Evolutionary conservation across 768 basidiomycete species (phyloP), one percentile per base, ranked within the genome.

Genomic region (Paxillus involutus): DNA sequence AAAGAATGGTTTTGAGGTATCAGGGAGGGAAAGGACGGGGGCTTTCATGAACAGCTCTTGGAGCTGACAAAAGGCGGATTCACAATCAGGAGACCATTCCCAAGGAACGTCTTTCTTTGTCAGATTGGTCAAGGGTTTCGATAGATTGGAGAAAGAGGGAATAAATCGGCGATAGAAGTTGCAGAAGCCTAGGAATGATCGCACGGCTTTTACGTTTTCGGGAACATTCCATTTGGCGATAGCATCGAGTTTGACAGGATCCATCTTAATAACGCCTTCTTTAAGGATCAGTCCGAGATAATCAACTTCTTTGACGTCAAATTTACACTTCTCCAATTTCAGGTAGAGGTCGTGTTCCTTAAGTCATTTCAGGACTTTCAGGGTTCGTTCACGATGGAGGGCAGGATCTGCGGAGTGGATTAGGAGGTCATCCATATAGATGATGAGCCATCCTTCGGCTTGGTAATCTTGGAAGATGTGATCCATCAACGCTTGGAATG

Each of bases 241-340:
- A 3, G 68, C 68, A 8, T 64, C 29, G 0, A 78, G 30, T 56
- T 80, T 80, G 2, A 49, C 53, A 1, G 68, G 66, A 53, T 75
- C 68, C 74, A 76, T 33, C 10, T 33, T 78, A 40, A 59, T 52
- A 29, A 47, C 40, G 1, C 40, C 40, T 12, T 21, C 24, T 0
- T 16, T 3, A 4, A 26, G 4, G 6, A 43, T 26, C 29, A 59
- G 9, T 1, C 44, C 29, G 16, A 44, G 8, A 3, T 33, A 50
- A 19, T 43, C 32, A n/a, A 32, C 17, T 7, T 42, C 9, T 3
- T 44, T 36, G 6, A 30, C 10, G 1, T 30, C n/a, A 9, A 50
- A 50, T 6, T 30, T 32, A 32, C 42, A 42, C 56, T 77, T 76
- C 39, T 73, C 65, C 0, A 68, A 62, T 47, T 72, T 71, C 19